Evolutionary conservation across 495 filamentous ascomycete genomes (phyloP).

Genomic region (Bryoglossum gracile): DNA sequence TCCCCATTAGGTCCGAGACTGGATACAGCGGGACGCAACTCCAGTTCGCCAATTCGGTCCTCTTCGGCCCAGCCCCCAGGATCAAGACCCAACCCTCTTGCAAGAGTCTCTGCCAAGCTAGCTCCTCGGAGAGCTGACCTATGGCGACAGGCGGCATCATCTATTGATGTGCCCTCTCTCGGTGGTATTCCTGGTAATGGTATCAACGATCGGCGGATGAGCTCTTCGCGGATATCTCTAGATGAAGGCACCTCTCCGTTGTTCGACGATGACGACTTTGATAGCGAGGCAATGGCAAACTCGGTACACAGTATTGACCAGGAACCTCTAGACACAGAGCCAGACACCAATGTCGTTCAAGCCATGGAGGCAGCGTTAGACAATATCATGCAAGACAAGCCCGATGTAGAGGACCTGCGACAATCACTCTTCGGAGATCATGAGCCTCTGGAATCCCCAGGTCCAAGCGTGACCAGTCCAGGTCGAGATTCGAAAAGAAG

Average conservation of each 20-base stretch:
- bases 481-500: conserved; percentile 43
- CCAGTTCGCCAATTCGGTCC: conserved; percentile 10
- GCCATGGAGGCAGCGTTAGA: conserved; percentile 94
- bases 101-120: conserved; percentile 17
- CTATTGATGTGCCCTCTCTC: conserved; percentile 32
- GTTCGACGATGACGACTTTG: conserved; percentile 50
- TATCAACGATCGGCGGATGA: conserved; percentile 29
- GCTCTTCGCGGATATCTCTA: conserved; percentile 34
- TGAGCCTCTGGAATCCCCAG: conserved; percentile 40
- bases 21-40: conserved; percentile 3
- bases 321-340: conserved; percentile 28
- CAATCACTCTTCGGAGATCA: conserved; percentile 48
- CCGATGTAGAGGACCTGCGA: conserved; percentile 54
- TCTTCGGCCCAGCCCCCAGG: conserved; percentile 13
- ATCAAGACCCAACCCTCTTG: conserved; percentile 32
- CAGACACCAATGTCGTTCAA: conserved; percentile 62
- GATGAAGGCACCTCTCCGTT: conserved; percentile 41
- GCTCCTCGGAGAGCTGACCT: conserved; percentile 17
- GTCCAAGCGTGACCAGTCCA: conserved; percentile 38
- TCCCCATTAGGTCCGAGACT: conserved; percentile 12
- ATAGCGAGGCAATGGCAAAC: conserved; percentile 43
- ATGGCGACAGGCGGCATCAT: conserved; percentile 31
- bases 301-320: conserved; percentile 48
- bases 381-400: conserved; percentile 80
- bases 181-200: neutral